Evolutionary conservation across 768 basidiomycete genomes (phyloP).

Genomic region (Xerocomus spinulosus): DNA sequence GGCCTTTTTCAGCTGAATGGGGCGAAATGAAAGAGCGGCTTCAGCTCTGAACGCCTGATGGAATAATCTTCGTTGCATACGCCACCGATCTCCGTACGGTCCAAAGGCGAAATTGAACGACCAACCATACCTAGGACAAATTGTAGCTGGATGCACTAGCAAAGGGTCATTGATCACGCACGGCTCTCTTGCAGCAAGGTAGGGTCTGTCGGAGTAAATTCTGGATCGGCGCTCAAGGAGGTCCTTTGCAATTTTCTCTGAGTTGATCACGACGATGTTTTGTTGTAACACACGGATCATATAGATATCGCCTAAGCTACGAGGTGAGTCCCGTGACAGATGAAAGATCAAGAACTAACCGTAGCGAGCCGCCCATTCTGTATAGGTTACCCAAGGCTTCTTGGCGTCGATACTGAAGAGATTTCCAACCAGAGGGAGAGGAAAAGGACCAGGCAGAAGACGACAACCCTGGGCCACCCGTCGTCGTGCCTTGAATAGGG

Average conservation of each 20-base stretch:
- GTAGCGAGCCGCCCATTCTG: too few relatives aligned
- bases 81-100: conserved; percentile 22
- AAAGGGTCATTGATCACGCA: neutral
- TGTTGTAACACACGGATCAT: neutral
- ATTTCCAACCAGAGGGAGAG: neutral
- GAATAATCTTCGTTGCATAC: conserved; percentile 20
- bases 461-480: neutral
- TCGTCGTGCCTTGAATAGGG: neutral
- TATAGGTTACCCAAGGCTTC: neutral
- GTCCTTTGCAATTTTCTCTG: neutral
- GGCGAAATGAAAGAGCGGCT: conserved; percentile 6
- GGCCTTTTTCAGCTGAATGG: conserved; percentile 18
- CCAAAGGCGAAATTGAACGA: conserved; percentile 14
- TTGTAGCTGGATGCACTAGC: neutral
- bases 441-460: neutral
- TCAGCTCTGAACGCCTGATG: conserved; percentile 24
- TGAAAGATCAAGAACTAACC: neutral
- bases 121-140: conserved; percentile 18
- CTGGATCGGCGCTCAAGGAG: neutral
- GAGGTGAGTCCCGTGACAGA: neutral
- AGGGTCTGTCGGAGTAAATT: neutral
- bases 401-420: neutral
- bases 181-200: neutral
- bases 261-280: neutral
- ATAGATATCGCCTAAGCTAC: neutral